Base-by-base conservation (phyloP, 768 basidiomycete species). In the Sarcomyxa edulis region DNA sequence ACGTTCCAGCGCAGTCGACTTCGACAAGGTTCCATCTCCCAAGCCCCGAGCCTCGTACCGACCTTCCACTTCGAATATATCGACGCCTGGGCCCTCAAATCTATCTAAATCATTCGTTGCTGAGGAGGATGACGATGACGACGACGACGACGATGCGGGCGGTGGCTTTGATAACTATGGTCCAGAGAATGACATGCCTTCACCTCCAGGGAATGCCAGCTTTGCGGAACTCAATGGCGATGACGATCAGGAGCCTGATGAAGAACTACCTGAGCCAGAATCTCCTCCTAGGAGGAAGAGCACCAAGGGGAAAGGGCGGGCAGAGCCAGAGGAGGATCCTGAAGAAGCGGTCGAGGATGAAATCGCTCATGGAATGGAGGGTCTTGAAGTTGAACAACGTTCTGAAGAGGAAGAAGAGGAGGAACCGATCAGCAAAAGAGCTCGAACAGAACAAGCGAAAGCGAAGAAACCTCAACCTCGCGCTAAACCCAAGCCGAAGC, bases 21-120 rank as follows among this genome's bases (percentile, higher is more conserved):
- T 76, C 47, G 81, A 83, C 55, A 55, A 67, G 32, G 65, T 82
- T 1, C 81, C 81, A 1, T 82, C 81, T 9, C 81, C 81, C 6
- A 71, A 65, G 6, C 56, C 60, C 6, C 56, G 57, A 10, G 27
- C 52, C 18, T 46, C 50, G 5, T 45, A 49, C 10, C 68, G 65
- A 24, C 53, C 55, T 32, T 56, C 60, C 5, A 43, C 55, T 23
- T 39, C 47, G 28, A 44, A 48, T 16, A 61, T 62, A 32, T 58
- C 62, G 3, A 66, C 61, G 7, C 55, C 65, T 4, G 66, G 66
- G 1, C 65, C 64, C 2, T 73, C 71, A 3, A 59, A 49, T 4
- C 58, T 71, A n/a, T 63, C 59, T 4, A 62, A 40, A 19, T 62
- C 71, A 42, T 51, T 57, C 46, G 34, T 48, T 43, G 42, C 48